Conservation (phyloP, 192 early-diverging fungal species). For the Backusella mclennaniae region DNA sequence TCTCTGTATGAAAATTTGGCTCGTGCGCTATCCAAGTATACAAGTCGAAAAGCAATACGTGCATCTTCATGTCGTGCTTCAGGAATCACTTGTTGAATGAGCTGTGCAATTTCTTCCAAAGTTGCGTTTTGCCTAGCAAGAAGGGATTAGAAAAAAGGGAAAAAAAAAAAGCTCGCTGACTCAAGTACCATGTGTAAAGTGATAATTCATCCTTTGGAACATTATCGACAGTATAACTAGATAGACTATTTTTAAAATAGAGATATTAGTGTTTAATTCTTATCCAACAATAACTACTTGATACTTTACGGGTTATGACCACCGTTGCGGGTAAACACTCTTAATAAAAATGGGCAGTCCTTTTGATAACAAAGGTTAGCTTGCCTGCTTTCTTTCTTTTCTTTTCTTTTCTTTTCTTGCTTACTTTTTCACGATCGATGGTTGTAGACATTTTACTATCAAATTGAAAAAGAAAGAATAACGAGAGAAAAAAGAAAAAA, state of each 20-base stretch:
- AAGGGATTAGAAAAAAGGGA: background rate
- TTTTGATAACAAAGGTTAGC: background rate
- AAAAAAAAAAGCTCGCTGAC: background rate
- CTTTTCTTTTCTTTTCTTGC: background rate
- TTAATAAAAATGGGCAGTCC: slow-evolving; percentile 58
- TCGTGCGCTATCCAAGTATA: slow-evolving; percentile 44
- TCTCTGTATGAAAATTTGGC: slow-evolving; percentile 38
- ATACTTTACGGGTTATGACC: slow-evolving; percentile 40
- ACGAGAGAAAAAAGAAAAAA: background rate
- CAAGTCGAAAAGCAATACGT: slow-evolving; percentile 45
- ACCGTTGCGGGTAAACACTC: slow-evolving; percentile 43
- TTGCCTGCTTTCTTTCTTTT: background rate
- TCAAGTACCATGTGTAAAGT: slow-evolving; percentile 56
- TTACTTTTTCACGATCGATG: slow-evolving; percentile 43
- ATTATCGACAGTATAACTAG: slow-evolving; percentile 35
- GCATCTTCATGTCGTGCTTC: slow-evolving; percentile 41
- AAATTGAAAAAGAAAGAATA: background rate
- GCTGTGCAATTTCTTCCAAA: slow-evolving; percentile 54
- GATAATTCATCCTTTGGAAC: slow-evolving; percentile 47
- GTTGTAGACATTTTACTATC: slow-evolving; percentile 8
- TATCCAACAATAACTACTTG: background rate
- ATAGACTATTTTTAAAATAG: slow-evolving; percentile 8
- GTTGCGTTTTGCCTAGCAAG: slow-evolving; percentile 58
- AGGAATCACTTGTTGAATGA: slow-evolving; percentile 45
- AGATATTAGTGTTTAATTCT: background rate